Conservation (phyloP, 768 basidiomycete genomes). For the Rickenella mellea region DNA sequence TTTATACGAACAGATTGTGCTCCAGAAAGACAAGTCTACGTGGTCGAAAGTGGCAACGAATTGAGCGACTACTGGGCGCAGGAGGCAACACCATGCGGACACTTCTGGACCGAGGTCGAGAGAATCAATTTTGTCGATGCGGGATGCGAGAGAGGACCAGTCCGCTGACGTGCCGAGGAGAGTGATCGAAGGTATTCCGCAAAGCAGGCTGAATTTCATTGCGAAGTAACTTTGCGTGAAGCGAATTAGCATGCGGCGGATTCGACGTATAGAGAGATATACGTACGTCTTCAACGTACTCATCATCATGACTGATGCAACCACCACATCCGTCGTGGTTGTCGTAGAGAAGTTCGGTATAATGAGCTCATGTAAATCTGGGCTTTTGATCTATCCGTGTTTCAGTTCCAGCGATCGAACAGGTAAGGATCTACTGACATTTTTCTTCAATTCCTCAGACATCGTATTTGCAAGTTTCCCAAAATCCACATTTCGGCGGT, state of each 20-base stretch:
- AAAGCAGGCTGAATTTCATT: constrained; percentile 20
- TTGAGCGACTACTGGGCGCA: constrained; percentile 27
- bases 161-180: constrained; percentile 32
- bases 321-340: constrained; percentile 25
- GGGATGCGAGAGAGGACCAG: constrained; percentile 24
- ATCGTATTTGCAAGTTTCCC: constrained; percentile 14
- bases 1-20: constrained; percentile 10
- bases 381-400: constrained; percentile 7
- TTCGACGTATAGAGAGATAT: neutral
- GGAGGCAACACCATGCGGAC: constrained; percentile 27
- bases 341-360: constrained; percentile 37
- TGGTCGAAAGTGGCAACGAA: neutral
- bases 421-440: neutral
- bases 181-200: constrained; percentile 36
- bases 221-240: constrained; percentile 21
- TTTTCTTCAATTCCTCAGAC: constrained; percentile 1
- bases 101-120: constrained; percentile 26
- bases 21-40: constrained; percentile 2
- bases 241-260: neutral
- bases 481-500: constrained; percentile 21
- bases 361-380: constrained; percentile 28
- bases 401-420: neutral
- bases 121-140: constrained; percentile 30
- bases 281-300: constrained; percentile 22
- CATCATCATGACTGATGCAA: constrained; percentile 33